Percentiles rank a stretch among this genome's conserved stretches.
These are phyloP conservation scores for Coemansia sp. DNA, from an alignment of 192 early-diverging fungal genomes.

Conservation along the genomic window DNA sequence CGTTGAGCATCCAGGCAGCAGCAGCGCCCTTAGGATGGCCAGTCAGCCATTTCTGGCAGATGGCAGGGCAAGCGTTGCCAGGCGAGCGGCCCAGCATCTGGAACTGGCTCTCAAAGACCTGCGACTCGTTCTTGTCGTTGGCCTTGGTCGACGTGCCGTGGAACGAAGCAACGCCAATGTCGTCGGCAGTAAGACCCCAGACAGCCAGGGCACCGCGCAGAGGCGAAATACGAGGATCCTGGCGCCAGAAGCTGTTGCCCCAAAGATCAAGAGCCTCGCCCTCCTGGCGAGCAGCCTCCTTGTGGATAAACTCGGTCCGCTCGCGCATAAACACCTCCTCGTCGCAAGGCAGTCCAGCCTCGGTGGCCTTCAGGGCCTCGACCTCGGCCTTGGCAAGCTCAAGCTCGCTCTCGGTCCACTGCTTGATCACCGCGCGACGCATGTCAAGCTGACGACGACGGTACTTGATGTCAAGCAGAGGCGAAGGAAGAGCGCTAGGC, in stretches of 20 bases:
- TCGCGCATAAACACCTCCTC: constrained; percentile 31
- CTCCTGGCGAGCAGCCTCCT: constrained; percentile 73
- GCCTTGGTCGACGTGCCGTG: constrained; percentile 93
- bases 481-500: constrained; percentile 64
- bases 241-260: constrained; percentile 75
- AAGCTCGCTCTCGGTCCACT: constrained; percentile 37
- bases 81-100: constrained; percentile 76
- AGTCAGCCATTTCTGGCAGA: constrained; percentile 94
- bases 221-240: constrained; percentile 71
- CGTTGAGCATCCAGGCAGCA: constrained; percentile 96
- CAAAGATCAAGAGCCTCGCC: constrained; percentile 75
- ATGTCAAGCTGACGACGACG: constrained; percentile 64
- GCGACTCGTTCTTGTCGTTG: constrained; percentile 94
- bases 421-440: constrained; percentile 27
- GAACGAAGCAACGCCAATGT: constrained; percentile 92
- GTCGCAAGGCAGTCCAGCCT: constrained; percentile 52
- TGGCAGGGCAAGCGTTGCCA: constrained; percentile 74
- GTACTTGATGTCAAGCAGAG: constrained; percentile 80
- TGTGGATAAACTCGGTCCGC: constrained; percentile 55
- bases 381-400: constrained; percentile 32
- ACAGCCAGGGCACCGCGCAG: constrained; percentile 83
- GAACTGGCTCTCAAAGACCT: constrained; percentile 80
- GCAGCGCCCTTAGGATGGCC: constrained; percentile 97
- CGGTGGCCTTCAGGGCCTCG: constrained; percentile 26
- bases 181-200: constrained; percentile 87